Evolutionary conservation across 2,329 filamentous ascomycete genomes (phyloP).

Genomic region (Diaporthe velutina): DNA sequence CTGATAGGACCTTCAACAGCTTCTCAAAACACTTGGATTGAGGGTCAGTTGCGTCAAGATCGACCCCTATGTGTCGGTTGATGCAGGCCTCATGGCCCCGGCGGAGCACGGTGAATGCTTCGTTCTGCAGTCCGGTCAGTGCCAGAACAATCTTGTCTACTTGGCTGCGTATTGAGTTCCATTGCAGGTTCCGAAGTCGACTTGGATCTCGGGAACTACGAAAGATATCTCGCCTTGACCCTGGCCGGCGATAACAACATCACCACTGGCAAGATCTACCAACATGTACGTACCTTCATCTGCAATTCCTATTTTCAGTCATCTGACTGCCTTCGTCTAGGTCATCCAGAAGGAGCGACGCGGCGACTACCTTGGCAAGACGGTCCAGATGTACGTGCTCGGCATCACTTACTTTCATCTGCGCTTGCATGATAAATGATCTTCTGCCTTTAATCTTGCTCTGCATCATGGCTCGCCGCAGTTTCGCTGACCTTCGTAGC

Average conservation of each 20-base stretch:
- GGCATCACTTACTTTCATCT: background rate
- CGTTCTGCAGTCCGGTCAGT: constrained; percentile 69
- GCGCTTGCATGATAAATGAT: background rate
- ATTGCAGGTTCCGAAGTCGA: constrained; percentile 54
- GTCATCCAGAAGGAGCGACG: constrained; percentile 68
- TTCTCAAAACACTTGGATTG: constrained; percentile 84
- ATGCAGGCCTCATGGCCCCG: constrained; percentile 52
- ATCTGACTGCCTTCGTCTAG: constrained; percentile 38
- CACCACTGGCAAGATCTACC: constrained; percentile 96
- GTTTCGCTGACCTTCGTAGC: constrained; percentile 30
- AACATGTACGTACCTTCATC: constrained; percentile 79
- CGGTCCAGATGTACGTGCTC: constrained; percentile 77
- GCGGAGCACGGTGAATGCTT: constrained; percentile 85
- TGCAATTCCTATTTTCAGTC: background rate
- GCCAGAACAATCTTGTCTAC: background rate
- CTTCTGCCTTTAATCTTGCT: background rate
- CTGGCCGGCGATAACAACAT: constrained; percentile 93
- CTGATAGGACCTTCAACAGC: constrained; percentile 49
- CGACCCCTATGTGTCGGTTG: constrained; percentile 62
- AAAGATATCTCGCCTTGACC: constrained; percentile 82
- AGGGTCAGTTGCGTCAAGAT: constrained; percentile 74
- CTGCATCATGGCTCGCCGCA: background rate
- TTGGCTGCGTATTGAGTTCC: constrained; percentile 15
- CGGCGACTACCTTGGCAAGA: constrained; percentile 87
- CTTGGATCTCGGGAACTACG: constrained; percentile 70